Conservation (phyloP, 2,329 filamentous ascomycete species). For the Fusarium torulosum region DNA sequence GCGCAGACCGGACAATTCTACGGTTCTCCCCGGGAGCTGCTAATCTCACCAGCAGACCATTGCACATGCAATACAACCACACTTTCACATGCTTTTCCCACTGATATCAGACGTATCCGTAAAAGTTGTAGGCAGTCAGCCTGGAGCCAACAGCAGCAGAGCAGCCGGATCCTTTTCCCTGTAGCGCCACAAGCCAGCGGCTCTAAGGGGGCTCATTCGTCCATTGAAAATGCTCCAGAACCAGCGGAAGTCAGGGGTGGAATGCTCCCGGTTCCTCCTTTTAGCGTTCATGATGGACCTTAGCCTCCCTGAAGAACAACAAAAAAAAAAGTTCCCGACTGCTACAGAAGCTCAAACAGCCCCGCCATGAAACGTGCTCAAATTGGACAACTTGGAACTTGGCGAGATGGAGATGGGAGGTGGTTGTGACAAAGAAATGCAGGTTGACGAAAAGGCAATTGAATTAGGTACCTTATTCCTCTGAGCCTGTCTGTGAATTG, state of each 20-base stretch:
- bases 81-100: constrained; percentile 46
- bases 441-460: constrained; percentile 40
- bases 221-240: constrained; percentile 32
- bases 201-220: constrained; percentile 11
- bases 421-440: constrained; percentile 20
- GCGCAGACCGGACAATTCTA: constrained; percentile 21
- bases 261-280: constrained; percentile 26
- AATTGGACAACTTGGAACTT: not conserved
- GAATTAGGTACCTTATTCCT: not conserved
- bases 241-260: constrained; percentile 25
- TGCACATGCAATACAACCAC: constrained; percentile 43
- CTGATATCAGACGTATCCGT: not conserved
- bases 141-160: constrained; percentile 14
- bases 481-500: not conserved
- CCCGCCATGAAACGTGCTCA: constrained; percentile 30
- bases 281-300: constrained; percentile 28
- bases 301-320: constrained; percentile 14
- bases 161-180: constrained; percentile 25
- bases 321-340: constrained; percentile 18
- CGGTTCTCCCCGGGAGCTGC: constrained; percentile 37
- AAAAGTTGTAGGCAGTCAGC: too few relatives aligned
- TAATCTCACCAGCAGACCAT: constrained; percentile 28
- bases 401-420: constrained; percentile 30
- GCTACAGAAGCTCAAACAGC: constrained; percentile 20
- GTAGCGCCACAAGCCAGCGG: constrained; percentile 39